phyloP scores from a whole-genome alignment of 306 rosid genomes.

The Vigna nakashimae region DNA sequence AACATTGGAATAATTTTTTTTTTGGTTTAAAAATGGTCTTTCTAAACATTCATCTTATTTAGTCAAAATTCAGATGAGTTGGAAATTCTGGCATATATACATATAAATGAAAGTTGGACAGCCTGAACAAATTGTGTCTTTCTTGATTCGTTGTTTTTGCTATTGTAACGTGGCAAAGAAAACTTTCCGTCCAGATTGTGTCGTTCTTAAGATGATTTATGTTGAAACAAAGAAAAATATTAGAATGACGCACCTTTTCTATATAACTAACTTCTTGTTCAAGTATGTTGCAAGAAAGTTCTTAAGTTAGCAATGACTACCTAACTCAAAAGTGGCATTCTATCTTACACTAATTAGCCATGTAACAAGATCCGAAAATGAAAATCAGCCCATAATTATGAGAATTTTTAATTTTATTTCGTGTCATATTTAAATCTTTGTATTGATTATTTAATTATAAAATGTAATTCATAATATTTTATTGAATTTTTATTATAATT shows the following conservation, averaged over 20 bases:
- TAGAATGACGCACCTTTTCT: slow-evolving; percentile 35
- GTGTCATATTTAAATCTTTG: not conserved
- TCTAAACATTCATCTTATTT: not conserved
- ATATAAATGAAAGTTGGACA: not conserved
- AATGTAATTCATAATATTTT: too few species aligned
- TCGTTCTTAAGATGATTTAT: slow-evolving; percentile 38
- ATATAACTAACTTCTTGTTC: slow-evolving; percentile 1
- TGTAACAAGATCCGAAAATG: not conserved
- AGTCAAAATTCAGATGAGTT: too few species aligned
- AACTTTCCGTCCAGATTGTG: not conserved
- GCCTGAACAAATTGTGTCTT: not conserved
- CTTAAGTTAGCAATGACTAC: slow-evolving; percentile 46
- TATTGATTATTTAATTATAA: too few species aligned
- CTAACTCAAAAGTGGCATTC: slow-evolving; percentile 38
- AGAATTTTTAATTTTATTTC: not conserved
- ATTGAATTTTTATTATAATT: too few species aligned
- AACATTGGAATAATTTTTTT: not conserved
- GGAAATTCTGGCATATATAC: not conserved
- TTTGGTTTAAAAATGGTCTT: not conserved
- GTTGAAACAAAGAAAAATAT: slow-evolving; percentile 41
- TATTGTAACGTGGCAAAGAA: not conserved
- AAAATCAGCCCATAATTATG: slow-evolving; percentile 12
- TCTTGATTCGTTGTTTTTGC: not conserved
- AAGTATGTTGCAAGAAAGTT: slow-evolving; percentile 39
- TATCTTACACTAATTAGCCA: slow-evolving; percentile 25